Base-by-base conservation (phyloP, 2,329 filamentous ascomycete genomes). In the Paecilomyces niveus region DNA sequence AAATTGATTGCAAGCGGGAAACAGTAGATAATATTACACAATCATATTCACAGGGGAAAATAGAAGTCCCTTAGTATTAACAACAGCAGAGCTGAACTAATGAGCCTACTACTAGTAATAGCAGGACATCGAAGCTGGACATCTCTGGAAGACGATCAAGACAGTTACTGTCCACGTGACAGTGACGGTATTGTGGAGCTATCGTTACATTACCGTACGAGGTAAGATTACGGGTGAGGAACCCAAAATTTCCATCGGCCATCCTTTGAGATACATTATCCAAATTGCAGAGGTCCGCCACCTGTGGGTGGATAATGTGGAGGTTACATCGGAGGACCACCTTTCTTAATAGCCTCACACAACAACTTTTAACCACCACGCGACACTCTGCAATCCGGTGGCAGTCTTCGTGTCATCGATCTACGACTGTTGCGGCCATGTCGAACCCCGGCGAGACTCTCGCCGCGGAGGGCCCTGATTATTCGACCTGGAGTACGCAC, bases 401-500 rank as follows among this genome's bases (percentile, higher is more conserved):
- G 50, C 22, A 32, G 15, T 31, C 31, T 54, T 51, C 22, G 9
- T 21, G 24, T 15, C 21, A 32, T 21, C 24, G 31, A 55, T n/a
- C 53, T 22, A 58, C 57, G 29, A 58, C 59, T 33, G 32, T 63
- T 21, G 58, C 60, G 59, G 66, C 57, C 32, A 71, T 73, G 69
- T 54, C 63, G 18, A 58, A 59, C 58, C n/a, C 58, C 33, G 64
- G 60, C 22, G 62, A 60, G 55, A 53, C 57, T 50, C 57, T 56
- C 56, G 51, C 60, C 52, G 56, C 62, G 29, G 56, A 52, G 32
- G 56, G 61, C 39, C 61, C 68, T 39, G 76, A 81, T 64, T 92
- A 92, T 74, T 79, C 80, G 49, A 80, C 78, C 62, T 92, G 88
- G 89, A 86, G 83, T 57, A 85, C 84, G 62, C 80, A 85, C 45